These are phyloP conservation scores for Chalciporus sphaerocephalus DNA, from an alignment of 768 basidiomycete genomes.

Conservation along the genomic window DNA sequence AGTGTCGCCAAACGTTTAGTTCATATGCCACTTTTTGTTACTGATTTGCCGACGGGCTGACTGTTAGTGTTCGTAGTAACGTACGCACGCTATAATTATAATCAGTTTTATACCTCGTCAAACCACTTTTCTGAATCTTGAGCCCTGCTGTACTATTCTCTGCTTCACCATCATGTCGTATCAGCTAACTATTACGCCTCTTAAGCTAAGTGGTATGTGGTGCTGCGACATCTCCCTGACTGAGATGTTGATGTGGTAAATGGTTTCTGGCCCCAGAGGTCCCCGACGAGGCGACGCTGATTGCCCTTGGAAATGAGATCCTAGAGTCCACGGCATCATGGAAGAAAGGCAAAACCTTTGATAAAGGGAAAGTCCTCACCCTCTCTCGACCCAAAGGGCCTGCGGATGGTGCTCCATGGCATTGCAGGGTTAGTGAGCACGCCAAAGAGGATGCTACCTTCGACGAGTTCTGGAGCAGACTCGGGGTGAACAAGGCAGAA, in stretches of 20 bases:
- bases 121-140: not conserved
- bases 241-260: not conserved
- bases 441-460: constrained; percentile 62
- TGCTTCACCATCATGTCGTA: constrained; percentile 26
- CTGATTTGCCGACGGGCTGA: constrained; percentile 1
- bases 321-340: constrained; percentile 55
- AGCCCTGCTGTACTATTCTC: not conserved
- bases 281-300: constrained; percentile 54
- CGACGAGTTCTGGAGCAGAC: constrained; percentile 66
- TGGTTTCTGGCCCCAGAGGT: constrained; percentile 40
- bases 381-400: constrained; percentile 47
- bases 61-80: constrained; percentile 16
- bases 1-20: not conserved
- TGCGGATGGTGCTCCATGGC: constrained; percentile 60
- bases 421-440: constrained; percentile 66
- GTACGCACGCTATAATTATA: constrained; percentile 15
- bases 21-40: not conserved
- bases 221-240: not conserved
- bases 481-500: constrained; percentile 60
- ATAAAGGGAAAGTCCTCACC: constrained; percentile 53
- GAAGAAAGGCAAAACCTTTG: constrained; percentile 64
- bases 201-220: constrained; percentile 38
- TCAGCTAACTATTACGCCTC: constrained; percentile 37
- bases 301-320: constrained; percentile 50
- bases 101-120: not conserved